phyloP scores from a whole-genome alignment of 2,329 filamentous ascomycete species.

The Pseudogymnoascus sp. region DNA sequence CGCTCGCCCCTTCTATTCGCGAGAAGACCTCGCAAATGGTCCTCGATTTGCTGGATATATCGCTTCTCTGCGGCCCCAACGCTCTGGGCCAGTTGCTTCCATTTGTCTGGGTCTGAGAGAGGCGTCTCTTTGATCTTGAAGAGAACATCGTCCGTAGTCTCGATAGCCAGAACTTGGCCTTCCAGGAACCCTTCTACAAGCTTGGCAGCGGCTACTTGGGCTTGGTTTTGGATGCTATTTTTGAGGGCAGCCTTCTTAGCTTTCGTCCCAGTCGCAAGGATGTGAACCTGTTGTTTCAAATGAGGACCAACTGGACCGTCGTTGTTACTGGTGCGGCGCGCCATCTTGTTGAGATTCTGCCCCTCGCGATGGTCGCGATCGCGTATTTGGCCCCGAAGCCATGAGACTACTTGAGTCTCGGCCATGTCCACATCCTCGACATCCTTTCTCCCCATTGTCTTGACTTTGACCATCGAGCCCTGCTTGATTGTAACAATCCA shows the following conservation, averaged over 20 bases:
- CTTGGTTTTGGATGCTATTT: slow-evolving; percentile 70
- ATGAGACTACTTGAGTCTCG: slow-evolving; percentile 62
- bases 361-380: slow-evolving; percentile 61
- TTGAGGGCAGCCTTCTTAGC: slow-evolving; percentile 88
- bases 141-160: slow-evolving; percentile 77
- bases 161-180: slow-evolving; percentile 78
- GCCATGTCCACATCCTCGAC: slow-evolving; percentile 67
- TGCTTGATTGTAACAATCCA: slow-evolving; percentile 89
- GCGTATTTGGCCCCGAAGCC: slow-evolving; percentile 73
- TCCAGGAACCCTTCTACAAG: slow-evolving; percentile 64
- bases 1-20: slow-evolving; percentile 48
- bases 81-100: slow-evolving; percentile 71
- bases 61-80: slow-evolving; percentile 70
- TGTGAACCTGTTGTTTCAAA: slow-evolving; percentile 65
- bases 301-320: slow-evolving; percentile 26
- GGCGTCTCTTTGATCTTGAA: slow-evolving; percentile 65
- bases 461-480: slow-evolving; percentile 68
- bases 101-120: slow-evolving; percentile 73
- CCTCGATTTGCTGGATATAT: slow-evolving; percentile 76
- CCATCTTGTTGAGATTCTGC: slow-evolving; percentile 34
- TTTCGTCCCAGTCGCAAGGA: slow-evolving; percentile 73
- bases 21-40: slow-evolving; percentile 59
- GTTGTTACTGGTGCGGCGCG: slow-evolving; percentile 21
- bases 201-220: slow-evolving; percentile 48
- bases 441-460: slow-evolving; percentile 68